Base-by-base conservation (phyloP, 208 protist species). In the Trypanosoma congolense region DNA sequence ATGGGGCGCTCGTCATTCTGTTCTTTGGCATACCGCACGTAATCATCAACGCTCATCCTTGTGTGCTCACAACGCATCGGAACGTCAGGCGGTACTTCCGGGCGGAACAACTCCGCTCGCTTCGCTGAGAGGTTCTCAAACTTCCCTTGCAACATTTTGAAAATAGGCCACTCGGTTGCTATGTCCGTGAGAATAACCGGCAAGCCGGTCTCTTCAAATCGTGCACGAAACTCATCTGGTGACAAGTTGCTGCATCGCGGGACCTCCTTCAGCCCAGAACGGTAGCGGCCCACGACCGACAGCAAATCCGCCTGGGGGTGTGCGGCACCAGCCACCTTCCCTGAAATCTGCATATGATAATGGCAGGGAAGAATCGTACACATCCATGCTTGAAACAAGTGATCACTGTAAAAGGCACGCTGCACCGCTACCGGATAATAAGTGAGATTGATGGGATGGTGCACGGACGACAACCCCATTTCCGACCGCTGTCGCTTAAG, bases 11-110 rank as follows among this genome's bases (percentile, higher is more conserved):
- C 88, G 57, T 93, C 88, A 5, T 58, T 65, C 56, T 91, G 83
- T 53, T 82, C 70, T 30, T 42, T 68, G 0, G 84, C 83, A 64
- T 95, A 95, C 29, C 43, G 71, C 21, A 91, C 81, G 54, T 92
- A 95, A 66, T 95, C 85, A 22, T 57, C 67, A n/a, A 92, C 56
- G 42, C 56, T 80, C 85, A 95, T 90, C 46, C 58, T 80, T 3
- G 88, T 91, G 71, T 87, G 73, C 68, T 95, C 88, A 72, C 88
- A 95, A 24, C 85, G 84, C 49, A 92, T 77, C 54, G 77, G 82
- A 3, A 70, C 47, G 48, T 85, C 79, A 40, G 60, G 29, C 14
- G 54, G 41, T 30, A 61, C 64, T 28, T 63, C 70, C 3, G 49
- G n/a, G 25, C 75, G 72, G 56, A 84, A 55, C 35, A 90, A 53